These are phyloP conservation scores for Hyaloscypha bicolor DNA, from an alignment of 495 filamentous ascomycete species.

Conservation along the genomic window DNA sequence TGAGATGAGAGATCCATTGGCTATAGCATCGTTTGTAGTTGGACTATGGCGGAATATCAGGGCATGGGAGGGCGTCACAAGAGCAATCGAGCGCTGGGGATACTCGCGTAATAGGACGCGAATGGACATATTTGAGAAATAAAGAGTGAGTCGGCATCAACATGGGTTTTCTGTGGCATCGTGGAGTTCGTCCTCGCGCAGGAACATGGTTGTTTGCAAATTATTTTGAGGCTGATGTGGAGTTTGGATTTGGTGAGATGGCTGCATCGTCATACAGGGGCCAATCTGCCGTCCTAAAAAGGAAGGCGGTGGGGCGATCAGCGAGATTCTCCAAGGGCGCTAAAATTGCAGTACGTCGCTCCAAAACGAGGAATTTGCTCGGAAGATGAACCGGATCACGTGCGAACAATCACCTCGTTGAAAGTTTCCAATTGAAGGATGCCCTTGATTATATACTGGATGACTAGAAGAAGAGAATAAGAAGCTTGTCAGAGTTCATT, in stretches of 20 bases:
- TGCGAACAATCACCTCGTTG: too few relatives aligned
- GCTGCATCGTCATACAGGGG: neutral
- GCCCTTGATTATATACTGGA: too few relatives aligned
- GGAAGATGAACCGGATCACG: too few relatives aligned
- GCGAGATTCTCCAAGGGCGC: too few relatives aligned
- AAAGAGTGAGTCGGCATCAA: neutral
- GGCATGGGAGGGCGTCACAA: slow-evolving; percentile 75
- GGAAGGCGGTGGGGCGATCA: neutral
- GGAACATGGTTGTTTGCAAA: neutral
- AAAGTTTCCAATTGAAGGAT: too few relatives aligned
- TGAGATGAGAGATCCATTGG: slow-evolving; percentile 54
- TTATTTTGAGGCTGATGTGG: neutral
- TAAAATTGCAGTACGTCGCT: too few relatives aligned
- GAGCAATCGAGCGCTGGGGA: slow-evolving; percentile 81
- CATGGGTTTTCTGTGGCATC: slow-evolving; percentile 23
- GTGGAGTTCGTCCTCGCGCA: slow-evolving; percentile 6
- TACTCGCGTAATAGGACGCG: slow-evolving; percentile 71
- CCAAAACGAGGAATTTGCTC: too few relatives aligned
- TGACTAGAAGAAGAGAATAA: too few relatives aligned
- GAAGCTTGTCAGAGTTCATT: too few relatives aligned
- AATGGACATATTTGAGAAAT: slow-evolving; percentile 47
- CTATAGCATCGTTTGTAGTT: slow-evolving; percentile 52
- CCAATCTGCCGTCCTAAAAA: neutral
- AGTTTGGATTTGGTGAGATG: slow-evolving; percentile 3
- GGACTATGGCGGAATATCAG: slow-evolving; percentile 79